Evolutionary conservation across 495 filamentous ascomycete genomes (phyloP), one percentile per base, ranked within the genome.

Genomic region (Schizothecium vesticola): DNA sequence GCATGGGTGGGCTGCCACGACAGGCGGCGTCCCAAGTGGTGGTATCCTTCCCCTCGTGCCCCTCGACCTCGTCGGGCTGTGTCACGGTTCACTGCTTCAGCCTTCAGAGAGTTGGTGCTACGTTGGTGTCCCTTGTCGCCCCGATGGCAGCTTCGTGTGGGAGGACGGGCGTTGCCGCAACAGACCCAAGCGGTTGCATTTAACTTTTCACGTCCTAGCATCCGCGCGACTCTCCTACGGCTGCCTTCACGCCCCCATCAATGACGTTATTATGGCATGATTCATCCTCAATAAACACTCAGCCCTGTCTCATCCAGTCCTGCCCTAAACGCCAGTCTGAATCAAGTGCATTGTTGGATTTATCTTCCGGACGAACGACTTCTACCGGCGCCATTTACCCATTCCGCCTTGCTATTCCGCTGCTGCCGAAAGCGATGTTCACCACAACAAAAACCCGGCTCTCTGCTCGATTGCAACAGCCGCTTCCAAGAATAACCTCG

Each of bases 231-330:
- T 51, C 31, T 65, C 16, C 43, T 59, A n/a, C 29, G 33, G 24
- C 21, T 60, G 29, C 60, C 29, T 36, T 26, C 57, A 26, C 19
- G 25, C 65, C 29, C 59, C 31, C 25, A 24, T 11, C 56, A 36
- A 66, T 66, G 65, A 66, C 57, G 65, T 51, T 58, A 61, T 61
- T 43, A 66, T 66, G 65, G 57, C 65, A 66, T 66, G 65, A 66
- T 66, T 66, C 21, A 60, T 21, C 57, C 31, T n/a, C 24, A 58
- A 66, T 36, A 66, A 66, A 66, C 31, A 13, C 26, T 66, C 65
- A 66, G 65, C 65, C 57, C 24, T 66, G 65, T 66, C 65, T 66
- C 65, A 66, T 57, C 56, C 29, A n/a, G 25, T 22, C 57, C 56
- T 43, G 43, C 43, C 43, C 43, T 51, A 51, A 51, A 51, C 43